Base-by-base conservation (phyloP, 2,329 filamentous ascomycete species). In the Pseudocercospora fijiensis region DNA sequence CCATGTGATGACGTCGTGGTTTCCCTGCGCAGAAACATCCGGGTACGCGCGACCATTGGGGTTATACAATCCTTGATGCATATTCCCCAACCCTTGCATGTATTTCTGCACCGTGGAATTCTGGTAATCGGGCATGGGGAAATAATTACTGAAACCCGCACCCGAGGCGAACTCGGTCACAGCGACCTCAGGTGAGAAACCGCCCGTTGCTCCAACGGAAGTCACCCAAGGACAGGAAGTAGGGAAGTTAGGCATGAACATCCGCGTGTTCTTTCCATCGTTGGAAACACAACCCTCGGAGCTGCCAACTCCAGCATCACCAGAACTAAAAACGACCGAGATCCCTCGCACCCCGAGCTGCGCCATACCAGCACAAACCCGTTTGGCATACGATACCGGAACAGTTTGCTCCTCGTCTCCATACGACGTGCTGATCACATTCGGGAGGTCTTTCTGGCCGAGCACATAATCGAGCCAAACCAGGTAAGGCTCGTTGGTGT, bases 401-500 rank as follows among this genome's bases (percentile, higher is more conserved):
- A 90, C 79, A 3, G 81, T 83, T 73, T 89, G 84, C 75, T 90
- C 88, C 59, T 86, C 82, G 65, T 90, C 87, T 55, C 86, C 87
- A 73, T 90, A 90, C 0, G 86, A 89, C 11, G 85, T 86, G 58
- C 82, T 84, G 70, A 90, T 83, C 16, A 87, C 84, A 53, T 86
- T 82, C 0, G 88, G 88, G 1, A 90, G 78, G 18, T 84, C 74
- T 0, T 76, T 70, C 20, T 88, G 81, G 1, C 77, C 75, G 0
- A 88, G 80, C 1, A 89, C 74, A 74, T 85, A 85, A 61, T 84
- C 80, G 7, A 90, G 78, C 79, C 85, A 90, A 13, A 81, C 81
- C 1, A 90, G 78, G 74, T 90, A 90, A 0, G 88, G 88, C 77
- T 91, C 89, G 74, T 90, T 91, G 68, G 80, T 82, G 73, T 87